Conservation (phyloP, 768 basidiomycete species). For the Candolleomyces aberdarensis region DNA sequence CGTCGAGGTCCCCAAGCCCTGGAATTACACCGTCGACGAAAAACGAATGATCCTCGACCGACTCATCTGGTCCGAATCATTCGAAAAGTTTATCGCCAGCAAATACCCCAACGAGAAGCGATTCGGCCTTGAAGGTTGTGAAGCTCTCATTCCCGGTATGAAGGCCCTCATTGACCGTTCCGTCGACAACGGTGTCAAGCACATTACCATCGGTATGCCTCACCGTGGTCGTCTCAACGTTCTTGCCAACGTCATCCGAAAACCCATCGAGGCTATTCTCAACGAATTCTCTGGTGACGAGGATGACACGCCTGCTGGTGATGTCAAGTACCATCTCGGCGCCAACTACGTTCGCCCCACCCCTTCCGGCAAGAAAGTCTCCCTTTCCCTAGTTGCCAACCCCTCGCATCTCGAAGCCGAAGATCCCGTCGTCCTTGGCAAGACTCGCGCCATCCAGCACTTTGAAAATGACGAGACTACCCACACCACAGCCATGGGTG, state of each 20-base stretch:
- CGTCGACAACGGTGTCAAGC: constrained; percentile 93
- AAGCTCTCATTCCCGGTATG: constrained; percentile 97
- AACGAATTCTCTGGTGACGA: constrained; percentile 90
- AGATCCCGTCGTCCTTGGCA: constrained; percentile 97
- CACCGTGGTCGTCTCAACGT: constrained; percentile 99
- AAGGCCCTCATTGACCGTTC: constrained; percentile 98
- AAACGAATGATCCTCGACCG: constrained; percentile 99
- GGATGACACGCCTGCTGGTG: constrained; percentile 81
- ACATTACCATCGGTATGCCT: constrained; percentile 98
- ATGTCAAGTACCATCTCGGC: constrained; percentile 99
- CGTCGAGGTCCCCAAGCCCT: constrained; percentile 91
- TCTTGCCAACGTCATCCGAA: constrained; percentile 96
- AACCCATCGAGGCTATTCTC: constrained; percentile 96
- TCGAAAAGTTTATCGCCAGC: constrained; percentile 97
- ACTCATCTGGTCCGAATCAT: constrained; percentile 96
- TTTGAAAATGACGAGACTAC: constrained; percentile 82
- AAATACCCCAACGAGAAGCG: constrained; percentile 99
- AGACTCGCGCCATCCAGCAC: constrained; percentile 96
- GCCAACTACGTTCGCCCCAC: constrained; percentile 99
- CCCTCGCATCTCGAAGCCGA: constrained; percentile 97
- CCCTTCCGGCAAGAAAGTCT: constrained; percentile 96
- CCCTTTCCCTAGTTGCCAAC: constrained; percentile 96
- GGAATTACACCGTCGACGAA: constrained; percentile 97
- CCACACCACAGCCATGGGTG: constrained; percentile 88
- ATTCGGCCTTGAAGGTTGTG: constrained; percentile 98